Percentiles rank a stretch among this genome's conserved stretches.
phyloP scores from a whole-genome alignment of 352 stramenopile species.

The Pythium folliculosum region DNA sequence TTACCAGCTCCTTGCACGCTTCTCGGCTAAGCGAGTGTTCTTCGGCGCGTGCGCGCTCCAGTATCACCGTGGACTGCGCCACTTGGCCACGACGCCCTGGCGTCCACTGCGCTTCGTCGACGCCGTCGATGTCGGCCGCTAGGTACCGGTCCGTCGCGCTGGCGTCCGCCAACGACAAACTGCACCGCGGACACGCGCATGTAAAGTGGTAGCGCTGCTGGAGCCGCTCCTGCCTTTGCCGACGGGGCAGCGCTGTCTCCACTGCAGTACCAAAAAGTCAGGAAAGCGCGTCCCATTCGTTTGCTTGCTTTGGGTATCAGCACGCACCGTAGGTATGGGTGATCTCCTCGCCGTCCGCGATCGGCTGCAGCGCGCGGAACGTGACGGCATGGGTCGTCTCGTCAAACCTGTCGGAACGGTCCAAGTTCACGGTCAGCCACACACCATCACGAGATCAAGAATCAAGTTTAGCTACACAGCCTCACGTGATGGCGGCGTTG shows the following conservation, averaged over 20 bases:
- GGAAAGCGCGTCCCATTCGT: background rate
- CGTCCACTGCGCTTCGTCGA: slow-evolving; percentile 41
- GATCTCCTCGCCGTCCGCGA: slow-evolving; percentile 54
- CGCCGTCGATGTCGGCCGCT: slow-evolving; percentile 51
- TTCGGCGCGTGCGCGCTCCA: background rate
- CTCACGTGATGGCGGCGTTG: slow-evolving; percentile 70
- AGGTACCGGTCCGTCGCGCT: slow-evolving; percentile 41
- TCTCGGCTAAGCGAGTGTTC: background rate
- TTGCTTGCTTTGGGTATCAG: background rate
- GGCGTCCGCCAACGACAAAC: slow-evolving; percentile 31
- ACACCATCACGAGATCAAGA: too few relatives aligned
- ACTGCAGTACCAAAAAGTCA: slow-evolving; percentile 33
- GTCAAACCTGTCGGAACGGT: slow-evolving; percentile 37
- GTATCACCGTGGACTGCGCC: slow-evolving; percentile 28
- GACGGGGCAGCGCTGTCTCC: slow-evolving; percentile 53
- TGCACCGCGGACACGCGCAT: slow-evolving; percentile 57
- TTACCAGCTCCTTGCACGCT: background rate
- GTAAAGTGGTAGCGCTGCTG: slow-evolving; percentile 65
- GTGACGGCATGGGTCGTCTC: slow-evolving; percentile 44
- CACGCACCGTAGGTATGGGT: slow-evolving; percentile 65
- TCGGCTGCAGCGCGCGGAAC: slow-evolving; percentile 54
- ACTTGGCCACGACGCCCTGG: slow-evolving; percentile 34
- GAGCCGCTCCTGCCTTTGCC: slow-evolving; percentile 46
- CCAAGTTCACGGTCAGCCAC: too few relatives aligned
- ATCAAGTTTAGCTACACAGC: background rate